Percentiles rank a stretch among this genome's conserved stretches.
Conservation (phyloP, 805 yeast genomes). For the Millerago galiae region DNA sequence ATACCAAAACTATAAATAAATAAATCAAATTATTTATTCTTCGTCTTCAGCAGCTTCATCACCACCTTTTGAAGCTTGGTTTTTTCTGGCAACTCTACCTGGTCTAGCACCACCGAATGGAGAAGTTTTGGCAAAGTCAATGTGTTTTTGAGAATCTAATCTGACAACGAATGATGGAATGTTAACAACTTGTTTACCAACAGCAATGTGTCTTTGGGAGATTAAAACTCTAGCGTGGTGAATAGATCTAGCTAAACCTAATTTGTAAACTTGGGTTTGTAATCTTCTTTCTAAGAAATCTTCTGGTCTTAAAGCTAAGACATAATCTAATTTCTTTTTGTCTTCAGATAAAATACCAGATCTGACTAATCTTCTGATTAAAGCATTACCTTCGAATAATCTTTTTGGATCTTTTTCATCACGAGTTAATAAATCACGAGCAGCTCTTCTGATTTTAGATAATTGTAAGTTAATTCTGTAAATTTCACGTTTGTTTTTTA, state of each 20-base stretch:
- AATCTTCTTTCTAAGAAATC: slow-evolving; percentile 99
- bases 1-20: slow-evolving; percentile 1
- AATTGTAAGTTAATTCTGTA: slow-evolving; percentile 99
- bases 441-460: slow-evolving; percentile 99
- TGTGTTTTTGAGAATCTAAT: slow-evolving; percentile 99
- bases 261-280: slow-evolving; percentile 99
- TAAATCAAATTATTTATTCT: slow-evolving; percentile 43
- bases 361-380: slow-evolving; percentile 99
- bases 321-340: slow-evolving; percentile 99
- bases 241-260: slow-evolving; percentile 98
- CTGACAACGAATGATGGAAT: slow-evolving; percentile 99
- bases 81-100: slow-evolving; percentile 95
- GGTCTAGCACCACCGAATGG: slow-evolving; percentile 99
- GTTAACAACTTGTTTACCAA: slow-evolving; percentile 98
- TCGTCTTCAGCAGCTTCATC: slow-evolving; percentile 73
- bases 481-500: slow-evolving; percentile 99
- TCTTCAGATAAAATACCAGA: slow-evolving; percentile 98
- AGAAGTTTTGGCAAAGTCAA: slow-evolving; percentile 97
- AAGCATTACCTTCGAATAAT: slow-evolving; percentile 99
- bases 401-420: slow-evolving; percentile 99
- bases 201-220: slow-evolving; percentile 98
- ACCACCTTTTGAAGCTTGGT: slow-evolving; percentile 39
- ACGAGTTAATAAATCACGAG: slow-evolving; percentile 99
- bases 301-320: slow-evolving; percentile 94
- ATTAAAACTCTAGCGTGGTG: slow-evolving; percentile 99